Evolutionary conservation across 768 basidiomycete genomes (phyloP), one percentile per base, ranked within the genome.

Genomic region (Leccinum aurantiacum): DNA sequence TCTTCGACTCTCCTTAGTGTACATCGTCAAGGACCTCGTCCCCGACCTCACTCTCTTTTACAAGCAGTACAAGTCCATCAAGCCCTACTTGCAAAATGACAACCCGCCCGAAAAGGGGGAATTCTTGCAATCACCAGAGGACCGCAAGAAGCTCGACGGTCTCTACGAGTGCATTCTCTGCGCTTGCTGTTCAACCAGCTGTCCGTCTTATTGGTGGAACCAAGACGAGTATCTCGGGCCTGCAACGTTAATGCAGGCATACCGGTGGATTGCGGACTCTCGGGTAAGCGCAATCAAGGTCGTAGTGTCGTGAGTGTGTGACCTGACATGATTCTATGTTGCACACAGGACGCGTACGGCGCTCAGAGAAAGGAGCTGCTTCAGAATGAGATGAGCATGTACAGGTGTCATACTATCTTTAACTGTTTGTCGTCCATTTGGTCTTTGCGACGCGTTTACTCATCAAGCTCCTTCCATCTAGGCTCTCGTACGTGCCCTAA

Each of bases 171-270:
- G 95, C 75, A 98, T 96, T 64, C 86, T 95, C 58, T 95, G 93
- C 69, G 93, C 96, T 2, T 98, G 97, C 78, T 99, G 96, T 80
- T 95, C 95, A 47, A 98, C 96, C 0, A 91, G 91, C 48, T 99
- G 96, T 83, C 96, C 96, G 4, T 91, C 89, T 31, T 97, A 98
- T 77, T 98, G 96, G 96, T 98, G 96, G 96, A 98, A 98, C 78
- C 93, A 95, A 77, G 95, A 98, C 71, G 91, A 94, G 75, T 99
- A 99, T 76, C 89, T 99, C 44, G 95, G 96, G 37, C 96, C 96
- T 6, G 96, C 96, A 1, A 95, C 95, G 0, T 79, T 98, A 68
- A 94, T 98, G 93, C 91, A 94, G 68, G 93, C 94, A 0, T 97
- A 98, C 77, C 82, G 95, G 65, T 98, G 96, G 96, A 96, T 99